Percentiles rank a stretch among this genome's conserved stretches.
Conservation (phyloP, 495 filamentous ascomycete species). For the Bombardia bombarda region DNA sequence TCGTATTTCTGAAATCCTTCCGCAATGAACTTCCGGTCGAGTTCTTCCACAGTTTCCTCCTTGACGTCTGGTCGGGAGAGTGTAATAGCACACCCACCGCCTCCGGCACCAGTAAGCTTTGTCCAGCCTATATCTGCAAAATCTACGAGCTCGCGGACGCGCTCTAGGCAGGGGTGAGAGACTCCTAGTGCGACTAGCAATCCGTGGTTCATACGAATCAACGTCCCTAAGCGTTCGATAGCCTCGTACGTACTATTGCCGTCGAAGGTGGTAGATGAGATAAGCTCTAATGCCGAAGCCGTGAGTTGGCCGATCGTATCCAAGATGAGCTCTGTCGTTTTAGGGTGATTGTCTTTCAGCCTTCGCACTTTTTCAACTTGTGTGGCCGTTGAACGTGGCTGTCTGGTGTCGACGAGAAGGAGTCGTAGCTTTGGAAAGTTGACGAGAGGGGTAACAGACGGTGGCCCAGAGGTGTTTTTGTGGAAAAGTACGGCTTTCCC, state of each 20-base stretch:
- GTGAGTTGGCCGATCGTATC: slow-evolving; percentile 79
- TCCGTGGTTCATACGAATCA: slow-evolving; percentile 90
- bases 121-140: slow-evolving; percentile 89
- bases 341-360: slow-evolving; percentile 60
- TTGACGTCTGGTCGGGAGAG: slow-evolving; percentile 58
- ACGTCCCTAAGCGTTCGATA: slow-evolving; percentile 64
- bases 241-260: slow-evolving; percentile 45
- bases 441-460: slow-evolving; percentile 62
- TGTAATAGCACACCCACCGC: slow-evolving; percentile 91
- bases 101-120: slow-evolving; percentile 91
- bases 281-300: slow-evolving; percentile 58
- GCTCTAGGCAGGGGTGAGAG: slow-evolving; percentile 86
- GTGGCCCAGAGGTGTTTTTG: slow-evolving; percentile 66
- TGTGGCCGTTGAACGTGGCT: slow-evolving; percentile 68
- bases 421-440: slow-evolving; percentile 87
- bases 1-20: slow-evolving; percentile 81
- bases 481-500: slow-evolving; percentile 91
- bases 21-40: slow-evolving; percentile 58
- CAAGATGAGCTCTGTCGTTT: slow-evolving; percentile 67
- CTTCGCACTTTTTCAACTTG: slow-evolving; percentile 81
- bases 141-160: slow-evolving; percentile 89
- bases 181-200: slow-evolving; percentile 82
- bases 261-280: slow-evolving; percentile 57
- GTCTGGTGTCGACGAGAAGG: slow-evolving; percentile 78
- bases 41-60: slow-evolving; percentile 40